Evolutionary conservation across 495 filamentous ascomycete genomes (phyloP).

Genomic region (Penicillium daleae): DNA sequence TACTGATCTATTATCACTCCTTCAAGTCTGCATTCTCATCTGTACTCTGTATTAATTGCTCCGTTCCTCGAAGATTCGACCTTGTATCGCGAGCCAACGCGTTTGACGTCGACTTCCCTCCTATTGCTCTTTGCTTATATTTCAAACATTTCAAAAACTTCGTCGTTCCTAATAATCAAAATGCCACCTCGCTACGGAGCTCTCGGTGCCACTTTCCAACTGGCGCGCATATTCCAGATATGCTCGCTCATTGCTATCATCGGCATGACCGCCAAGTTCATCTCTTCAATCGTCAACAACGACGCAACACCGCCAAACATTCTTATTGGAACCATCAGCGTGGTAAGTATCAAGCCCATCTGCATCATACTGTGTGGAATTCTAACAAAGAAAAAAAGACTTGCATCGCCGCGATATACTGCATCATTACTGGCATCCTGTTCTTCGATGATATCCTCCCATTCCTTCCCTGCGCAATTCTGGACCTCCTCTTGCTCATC

Average conservation of each 20-base stretch:
- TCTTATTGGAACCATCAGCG: constrained; percentile 75
- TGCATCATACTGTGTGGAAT: not conserved
- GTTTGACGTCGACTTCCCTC: not conserved
- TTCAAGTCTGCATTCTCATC: not conserved
- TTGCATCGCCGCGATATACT: constrained; percentile 76
- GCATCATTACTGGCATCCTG: constrained; percentile 72
- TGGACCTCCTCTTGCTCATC: constrained; percentile 70
- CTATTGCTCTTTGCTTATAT: not conserved
- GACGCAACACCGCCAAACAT: constrained; percentile 68
- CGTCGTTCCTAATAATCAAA: constrained; percentile 7
- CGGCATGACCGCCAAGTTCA: constrained; percentile 81
- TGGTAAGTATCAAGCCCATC: constrained; percentile 62
- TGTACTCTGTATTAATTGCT: not conserved
- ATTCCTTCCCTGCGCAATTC: constrained; percentile 64
- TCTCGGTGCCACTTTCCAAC: constrained; percentile 75
- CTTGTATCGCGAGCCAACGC: not conserved
- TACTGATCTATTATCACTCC: not conserved
- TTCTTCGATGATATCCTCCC: constrained; percentile 77
- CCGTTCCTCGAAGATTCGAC: not conserved
- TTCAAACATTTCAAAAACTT: not conserved
- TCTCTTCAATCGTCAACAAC: constrained; percentile 70
- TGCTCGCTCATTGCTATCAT: constrained; percentile 77
- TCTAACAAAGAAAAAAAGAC: constrained; percentile 51
- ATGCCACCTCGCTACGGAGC: constrained; percentile 61
- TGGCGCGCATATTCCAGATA: constrained; percentile 71